phyloP scores from a whole-genome alignment of 345 rosid genomes.

The Eucalyptus marginata region DNA sequence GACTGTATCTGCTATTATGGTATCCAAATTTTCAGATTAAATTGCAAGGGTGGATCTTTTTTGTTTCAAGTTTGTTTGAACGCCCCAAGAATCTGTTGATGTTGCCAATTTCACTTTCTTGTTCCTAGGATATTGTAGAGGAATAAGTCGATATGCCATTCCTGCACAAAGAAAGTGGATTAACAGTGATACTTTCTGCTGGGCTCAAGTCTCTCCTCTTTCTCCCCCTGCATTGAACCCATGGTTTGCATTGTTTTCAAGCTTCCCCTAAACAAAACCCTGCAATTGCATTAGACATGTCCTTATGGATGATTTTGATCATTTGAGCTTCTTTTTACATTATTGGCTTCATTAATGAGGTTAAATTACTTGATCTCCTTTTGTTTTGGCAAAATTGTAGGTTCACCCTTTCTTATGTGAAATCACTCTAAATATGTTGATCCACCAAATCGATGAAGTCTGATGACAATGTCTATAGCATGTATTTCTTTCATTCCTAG shows the following conservation, averaged over 20 bases:
- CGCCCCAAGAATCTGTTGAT: not conserved
- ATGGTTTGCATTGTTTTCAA: not conserved
- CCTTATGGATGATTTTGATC: not conserved
- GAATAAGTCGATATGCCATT: not conserved
- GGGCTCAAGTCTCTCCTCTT: not conserved
- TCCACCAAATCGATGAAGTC: not conserved
- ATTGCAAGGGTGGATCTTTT: not conserved
- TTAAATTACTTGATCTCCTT: not conserved
- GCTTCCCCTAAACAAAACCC: not conserved
- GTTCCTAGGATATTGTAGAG: not conserved
- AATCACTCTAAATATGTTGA: not conserved
- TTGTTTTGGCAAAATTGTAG: not conserved
- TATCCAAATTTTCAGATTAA: not conserved
- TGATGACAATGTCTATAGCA: not conserved
- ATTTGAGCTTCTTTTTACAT: not conserved
- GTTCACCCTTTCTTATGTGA: not conserved
- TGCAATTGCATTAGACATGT: not conserved
- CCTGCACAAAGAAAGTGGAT: not conserved
- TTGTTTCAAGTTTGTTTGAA: not conserved
- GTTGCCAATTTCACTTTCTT: not conserved
- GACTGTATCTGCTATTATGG: not conserved
- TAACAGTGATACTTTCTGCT: not conserved
- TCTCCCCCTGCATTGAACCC: not conserved
- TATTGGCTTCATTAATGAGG: not conserved
- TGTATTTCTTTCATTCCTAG: not conserved